Percentiles rank a stretch among this genome's conserved stretches.
These are phyloP conservation scores for Rhododendron vialii DNA, from an alignment of 148 eudicot genomes.

Conservation along the genomic window DNA sequence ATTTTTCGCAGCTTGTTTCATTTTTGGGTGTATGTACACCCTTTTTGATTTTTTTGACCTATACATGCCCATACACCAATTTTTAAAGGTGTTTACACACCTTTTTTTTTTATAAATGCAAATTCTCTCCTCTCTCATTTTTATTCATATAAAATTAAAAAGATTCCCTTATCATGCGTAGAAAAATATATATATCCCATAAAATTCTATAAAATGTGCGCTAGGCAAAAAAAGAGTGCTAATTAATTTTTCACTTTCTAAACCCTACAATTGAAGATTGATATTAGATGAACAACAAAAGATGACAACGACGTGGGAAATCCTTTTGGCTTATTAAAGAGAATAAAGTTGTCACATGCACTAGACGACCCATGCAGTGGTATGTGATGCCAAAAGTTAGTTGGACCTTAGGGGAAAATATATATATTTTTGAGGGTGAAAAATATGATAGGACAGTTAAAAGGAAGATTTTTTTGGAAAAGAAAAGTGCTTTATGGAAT, in stretches of 20 bases:
- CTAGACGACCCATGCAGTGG: background rate
- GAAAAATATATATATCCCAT: background rate
- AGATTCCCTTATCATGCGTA: background rate
- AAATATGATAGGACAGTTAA: background rate
- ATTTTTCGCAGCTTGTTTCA: too few species aligned
- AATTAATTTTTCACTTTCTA: background rate
- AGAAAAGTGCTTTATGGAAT: background rate
- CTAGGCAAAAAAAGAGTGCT: too few species aligned
- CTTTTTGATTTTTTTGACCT: background rate
- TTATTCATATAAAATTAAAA: background rate
- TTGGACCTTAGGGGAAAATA: too few species aligned
- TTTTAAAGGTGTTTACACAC: background rate
- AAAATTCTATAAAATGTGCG: too few species aligned
- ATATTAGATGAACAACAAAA: background rate
- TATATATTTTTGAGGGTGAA: background rate
- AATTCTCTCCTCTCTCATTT: background rate
- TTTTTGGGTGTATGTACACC: background rate
- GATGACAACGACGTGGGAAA: background rate
- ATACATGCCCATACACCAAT: too few species aligned
- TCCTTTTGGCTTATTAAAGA: background rate
- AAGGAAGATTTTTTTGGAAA: background rate
- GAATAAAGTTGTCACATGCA: background rate
- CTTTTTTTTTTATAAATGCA: background rate
- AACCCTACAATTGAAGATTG: background rate
- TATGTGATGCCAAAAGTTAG: background rate